Evolutionary conservation across 129 eudicot genomes (phyloP), one percentile per base, ranked within the genome.

Genomic region (Helianthus tuberosus): DNA sequence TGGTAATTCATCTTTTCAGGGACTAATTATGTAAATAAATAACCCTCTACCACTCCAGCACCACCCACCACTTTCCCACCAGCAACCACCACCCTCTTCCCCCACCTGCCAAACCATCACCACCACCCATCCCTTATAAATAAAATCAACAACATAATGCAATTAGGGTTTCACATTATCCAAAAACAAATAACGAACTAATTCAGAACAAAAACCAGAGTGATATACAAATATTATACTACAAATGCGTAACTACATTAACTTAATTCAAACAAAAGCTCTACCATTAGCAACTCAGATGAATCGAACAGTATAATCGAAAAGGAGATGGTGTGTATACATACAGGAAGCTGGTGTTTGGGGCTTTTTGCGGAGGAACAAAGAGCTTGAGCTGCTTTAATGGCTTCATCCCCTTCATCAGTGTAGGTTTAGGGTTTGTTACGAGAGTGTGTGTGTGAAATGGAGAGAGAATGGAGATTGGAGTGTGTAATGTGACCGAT

Each of bases 311-410:
- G 36, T 3, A 32, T 32, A 76, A 15, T 68, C 16, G 5, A 38
- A 38, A 32, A 58, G 15, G 64, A 43, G 74, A 25, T 71, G 1
- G 49, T 61, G 41, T 63, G 38, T 50, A 8, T 25, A 69, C 74
- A 69, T 83, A 94, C 97, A 94, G 65, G 89, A 94, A 94, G 76
- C 72, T 86, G 72, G 91, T 85, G 66, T 90, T 86, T 13, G 97
- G 89, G 36, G 98, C 87, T n/a, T 86, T 81, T 68, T 90, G 94
- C 82, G 88, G 86, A 52, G 97, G 97, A 32, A 94, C 96, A 3
- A 91, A 81, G 80, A 94, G 97, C 96, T 94, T 94, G 80, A 94
- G 91, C 79, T 85, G 96, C 87, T 91, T 88, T 51, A 93, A 27
- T 77, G 97, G 90, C 84, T 87, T 91, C 87, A 84, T 90, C 4